Base-by-base conservation (phyloP, 768 basidiomycete genomes). In the Termitomyces sp. region DNA sequence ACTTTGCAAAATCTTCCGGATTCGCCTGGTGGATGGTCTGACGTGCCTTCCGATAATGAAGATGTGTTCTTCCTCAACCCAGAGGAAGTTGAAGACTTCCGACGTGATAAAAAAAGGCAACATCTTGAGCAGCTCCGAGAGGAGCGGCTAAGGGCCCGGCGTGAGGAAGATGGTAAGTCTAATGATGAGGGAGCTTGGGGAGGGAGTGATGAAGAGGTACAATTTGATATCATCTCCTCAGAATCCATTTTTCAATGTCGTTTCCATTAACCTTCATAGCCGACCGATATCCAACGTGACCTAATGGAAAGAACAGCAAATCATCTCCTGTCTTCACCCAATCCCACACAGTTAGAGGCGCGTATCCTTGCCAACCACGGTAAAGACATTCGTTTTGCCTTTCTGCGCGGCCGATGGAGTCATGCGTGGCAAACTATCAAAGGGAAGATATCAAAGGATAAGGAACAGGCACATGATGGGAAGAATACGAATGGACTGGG, bases 351-450 rank as follows among this genome's bases (percentile, higher is more conserved):
- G 61, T 78, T 96, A 24, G 92, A 94, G 69, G 85, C 94, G 79
- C 83, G 93, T 6, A 94, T 97, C 64, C 75, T 96, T 16, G 87
- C 94, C 10, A 93, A 96, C 63, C 82, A 95, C 65, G 88, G 91
- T 0, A 73, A 77, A 13, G 92, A 96, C 68, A 73, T 76, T 46
- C 80, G 90, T 6, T 95, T 97, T 66, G 83, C 86, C 1, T 95
- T 95, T 69, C 70, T 96, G 46, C 80, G 85, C 35, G 93, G 93
- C 2, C 74, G 90, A 24, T 94, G 89, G 86, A 76, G 77, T 55
- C 71, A 72, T 2, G 75, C 79, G 4, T 96, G 93, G 93, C 71
- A 71, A 32, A 64, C 71, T 1, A 70, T 79, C 26, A 87, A 87
- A 64, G 78, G 70, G 24, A 79, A 76, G 35, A 59, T 57, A 46